These are phyloP conservation scores for Lanmaoa rubissima DNA, from an alignment of 768 basidiomycete species.

Conservation along the genomic window DNA sequence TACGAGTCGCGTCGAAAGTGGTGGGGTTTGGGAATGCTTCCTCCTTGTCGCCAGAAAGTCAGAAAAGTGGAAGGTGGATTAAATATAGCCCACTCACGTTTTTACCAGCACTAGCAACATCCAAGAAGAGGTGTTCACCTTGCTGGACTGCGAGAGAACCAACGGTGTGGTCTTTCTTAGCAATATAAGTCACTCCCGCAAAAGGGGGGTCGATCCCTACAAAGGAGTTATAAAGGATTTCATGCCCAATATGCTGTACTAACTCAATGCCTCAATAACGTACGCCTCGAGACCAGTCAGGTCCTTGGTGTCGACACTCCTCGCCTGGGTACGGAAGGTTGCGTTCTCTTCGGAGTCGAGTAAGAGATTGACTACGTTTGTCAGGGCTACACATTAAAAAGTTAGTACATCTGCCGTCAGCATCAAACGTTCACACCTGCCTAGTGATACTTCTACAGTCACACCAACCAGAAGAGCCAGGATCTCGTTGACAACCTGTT, in stretches of 20 bases:
- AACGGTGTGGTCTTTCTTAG: slow-evolving; percentile 44
- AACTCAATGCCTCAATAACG: slow-evolving; percentile 68
- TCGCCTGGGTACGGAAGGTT: slow-evolving; percentile 37
- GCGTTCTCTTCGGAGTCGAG: slow-evolving; percentile 48
- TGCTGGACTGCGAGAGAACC: slow-evolving; percentile 43
- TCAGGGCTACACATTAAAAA: slow-evolving; percentile 43
- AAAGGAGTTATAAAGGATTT: slow-evolving; percentile 3
- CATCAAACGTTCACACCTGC: slow-evolving; percentile 33
- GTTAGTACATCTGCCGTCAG: not conserved
- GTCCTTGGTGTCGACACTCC: slow-evolving; percentile 32
- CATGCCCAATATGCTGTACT: slow-evolving; percentile 28
- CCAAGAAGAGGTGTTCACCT: slow-evolving; percentile 58
- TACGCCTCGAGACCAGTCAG: slow-evolving; percentile 49
- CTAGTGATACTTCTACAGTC: slow-evolving; percentile 67
- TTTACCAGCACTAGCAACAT: slow-evolving; percentile 53
- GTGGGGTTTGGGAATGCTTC: slow-evolving; percentile 50
- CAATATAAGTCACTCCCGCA: slow-evolving; percentile 62
- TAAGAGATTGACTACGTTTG: slow-evolving; percentile 65
- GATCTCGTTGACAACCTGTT: slow-evolving; percentile 66
- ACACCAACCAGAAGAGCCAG: slow-evolving; percentile 68
- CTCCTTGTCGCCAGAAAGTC: slow-evolving; percentile 34
- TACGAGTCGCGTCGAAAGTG: slow-evolving; percentile 44
- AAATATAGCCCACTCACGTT: slow-evolving; percentile 45
- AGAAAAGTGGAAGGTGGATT: not conserved
- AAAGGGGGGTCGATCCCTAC: slow-evolving; percentile 73